These are phyloP conservation scores for Acanthamoeba culbertsoni DNA, from an alignment of 208 protist species.

Conservation along the genomic window DNA sequence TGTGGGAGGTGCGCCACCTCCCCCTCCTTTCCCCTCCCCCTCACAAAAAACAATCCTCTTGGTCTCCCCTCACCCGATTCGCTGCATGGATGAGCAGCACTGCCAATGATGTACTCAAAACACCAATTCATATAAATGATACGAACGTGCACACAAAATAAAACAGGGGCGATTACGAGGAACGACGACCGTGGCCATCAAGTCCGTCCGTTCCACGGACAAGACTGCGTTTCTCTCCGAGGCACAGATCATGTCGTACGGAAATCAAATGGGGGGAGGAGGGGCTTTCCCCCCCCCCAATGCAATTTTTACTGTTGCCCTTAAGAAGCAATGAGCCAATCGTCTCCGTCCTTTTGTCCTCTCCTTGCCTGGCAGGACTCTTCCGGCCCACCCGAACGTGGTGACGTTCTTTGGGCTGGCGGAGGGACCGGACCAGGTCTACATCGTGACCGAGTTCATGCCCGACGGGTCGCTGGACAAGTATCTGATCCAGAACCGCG, in stretches of 20 bases:
- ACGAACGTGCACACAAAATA: too few relatives aligned
- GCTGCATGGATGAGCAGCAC: neutral
- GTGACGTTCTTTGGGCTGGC: slow-evolving; percentile 52
- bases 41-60: neutral
- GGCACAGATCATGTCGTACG: slow-evolving; percentile 59
- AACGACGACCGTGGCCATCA: slow-evolving; percentile 52
- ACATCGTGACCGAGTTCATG: slow-evolving; percentile 58
- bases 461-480: slow-evolving; percentile 42
- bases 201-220: neutral
- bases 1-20: slow-evolving; percentile 61
- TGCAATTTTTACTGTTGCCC: neutral
- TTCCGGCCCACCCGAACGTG: slow-evolving; percentile 51
- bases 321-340: too few relatives aligned
- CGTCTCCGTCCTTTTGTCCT: too few relatives aligned
- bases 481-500: neutral
- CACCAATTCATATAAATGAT: too few relatives aligned
- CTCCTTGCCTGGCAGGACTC: neutral
- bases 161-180: slow-evolving; percentile 10
- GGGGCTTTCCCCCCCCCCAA: neutral
- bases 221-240: neutral
- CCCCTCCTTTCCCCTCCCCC: too few relatives aligned
- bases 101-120: too few relatives aligned
- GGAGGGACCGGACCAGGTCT: neutral
- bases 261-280: too few relatives aligned
- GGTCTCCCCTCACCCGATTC: too few relatives aligned